Evolutionary conservation across 352 stramenopile genomes (phyloP), one percentile per base, ranked within the genome.

Genomic region (Globisporangium lucens): DNA sequence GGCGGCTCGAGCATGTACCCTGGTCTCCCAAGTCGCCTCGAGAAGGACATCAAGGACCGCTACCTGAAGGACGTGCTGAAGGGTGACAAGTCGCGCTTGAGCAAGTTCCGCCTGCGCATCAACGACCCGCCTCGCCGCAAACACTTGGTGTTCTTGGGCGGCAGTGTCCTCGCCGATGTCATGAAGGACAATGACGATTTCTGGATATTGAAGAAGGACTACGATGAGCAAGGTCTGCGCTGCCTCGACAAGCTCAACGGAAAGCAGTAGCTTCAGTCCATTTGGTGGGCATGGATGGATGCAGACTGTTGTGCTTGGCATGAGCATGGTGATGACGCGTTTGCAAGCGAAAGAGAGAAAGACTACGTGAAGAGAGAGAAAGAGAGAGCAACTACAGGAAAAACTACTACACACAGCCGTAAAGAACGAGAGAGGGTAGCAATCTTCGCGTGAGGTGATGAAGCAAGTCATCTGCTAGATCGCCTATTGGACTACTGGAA

Each of bases 1-100:
- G 93, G 94, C 35, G 96, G 96, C 22, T 97, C 90, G 22, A 97
- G 83, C 73, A 98, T 99, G 94, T 99, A 98, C 79, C 94, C 94
- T n/a, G 96, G 96, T 38, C 77, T 99, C 22, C 92, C 94, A 6
- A 96, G 85, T 51, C 89, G 95, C 66, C 78, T 98, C 29, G 91
- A 98, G 75, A 97, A 98, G 70, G 94, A 98, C 67, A 94, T 97
- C 59, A 88, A 89, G 69, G 78, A 91, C 61, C 77, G 86, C 30
- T 95, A 95, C 76, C 67, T 95, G 30, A 90, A 76, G 20, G 77
- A 96, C 46, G 87, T 97, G 69, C 77, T 96, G 35, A 94, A 94
- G 77, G 89, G 89, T 68, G 87, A 96, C 76, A 93, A 91, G 73
- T 78, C 77, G 41, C 87, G 90, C 36, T 70, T 98, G 66, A 95